A percentile compares a stretch with the other conserved stretches of the same genome.
Evolutionary conservation across 768 basidiomycete genomes (phyloP).

Genomic region (Harrya chromipes): DNA sequence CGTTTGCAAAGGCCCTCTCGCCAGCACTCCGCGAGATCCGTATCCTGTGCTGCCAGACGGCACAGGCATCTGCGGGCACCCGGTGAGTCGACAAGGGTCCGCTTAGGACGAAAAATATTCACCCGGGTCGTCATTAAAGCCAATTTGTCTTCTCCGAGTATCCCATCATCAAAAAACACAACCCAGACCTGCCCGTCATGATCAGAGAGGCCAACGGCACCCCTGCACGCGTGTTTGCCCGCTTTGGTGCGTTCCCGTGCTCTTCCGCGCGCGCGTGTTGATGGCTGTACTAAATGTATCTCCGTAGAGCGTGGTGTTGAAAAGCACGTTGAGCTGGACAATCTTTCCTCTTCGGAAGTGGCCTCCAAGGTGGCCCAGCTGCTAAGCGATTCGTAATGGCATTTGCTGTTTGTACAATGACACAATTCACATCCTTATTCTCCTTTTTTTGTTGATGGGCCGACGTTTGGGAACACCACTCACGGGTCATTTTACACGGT

Average conservation of each 20-base stretch:
- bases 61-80: conserved; percentile 73
- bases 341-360: conserved; percentile 69
- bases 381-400: conserved; percentile 34
- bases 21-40: conserved; percentile 80
- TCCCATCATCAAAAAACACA: conserved; percentile 72
- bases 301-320: conserved; percentile 72
- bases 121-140: conserved; percentile 36
- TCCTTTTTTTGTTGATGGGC: background rate
- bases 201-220: conserved; percentile 79
- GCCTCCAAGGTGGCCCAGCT: conserved; percentile 67
- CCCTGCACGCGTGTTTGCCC: conserved; percentile 78
- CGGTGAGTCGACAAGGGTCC: conserved; percentile 46
- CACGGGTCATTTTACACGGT: background rate
- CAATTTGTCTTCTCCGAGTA: conserved; percentile 79
- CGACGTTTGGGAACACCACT: background rate
- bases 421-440: conserved; percentile 6
- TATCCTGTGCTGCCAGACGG: conserved; percentile 75
- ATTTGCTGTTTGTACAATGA: conserved; percentile 1
- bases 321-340: conserved; percentile 76
- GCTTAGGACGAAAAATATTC: background rate
- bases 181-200: conserved; percentile 81
- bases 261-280: conserved; percentile 7
- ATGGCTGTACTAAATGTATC: conserved; percentile 16
- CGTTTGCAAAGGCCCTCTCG: conserved; percentile 70
- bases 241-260: conserved; percentile 64